phyloP scores from a whole-genome alignment of 345 rosid species.

The Syzygium aqueum region DNA sequence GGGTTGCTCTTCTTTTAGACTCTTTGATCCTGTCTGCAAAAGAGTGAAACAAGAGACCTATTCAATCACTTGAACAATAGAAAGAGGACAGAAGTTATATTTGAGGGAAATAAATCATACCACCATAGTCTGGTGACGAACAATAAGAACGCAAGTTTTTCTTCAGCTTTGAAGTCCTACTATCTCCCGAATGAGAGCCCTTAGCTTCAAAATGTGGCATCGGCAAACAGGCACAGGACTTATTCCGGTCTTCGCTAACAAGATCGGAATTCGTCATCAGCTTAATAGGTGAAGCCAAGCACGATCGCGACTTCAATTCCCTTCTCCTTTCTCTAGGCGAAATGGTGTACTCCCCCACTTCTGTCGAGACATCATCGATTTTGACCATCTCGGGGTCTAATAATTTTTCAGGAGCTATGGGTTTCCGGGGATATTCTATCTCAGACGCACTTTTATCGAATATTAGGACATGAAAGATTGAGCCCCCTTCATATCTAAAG shows the following conservation, averaged over 20 bases:
- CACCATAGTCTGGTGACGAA: neutral
- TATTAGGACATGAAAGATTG: neutral
- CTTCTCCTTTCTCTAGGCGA: neutral
- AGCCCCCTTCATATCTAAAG: neutral
- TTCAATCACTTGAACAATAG: neutral
- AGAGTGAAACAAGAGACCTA: neutral
- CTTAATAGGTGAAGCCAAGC: neutral
- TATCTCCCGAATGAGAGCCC: neutral
- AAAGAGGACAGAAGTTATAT: neutral
- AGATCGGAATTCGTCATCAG: neutral
- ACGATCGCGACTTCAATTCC: neutral
- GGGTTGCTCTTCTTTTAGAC: neutral
- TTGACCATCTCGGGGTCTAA: neutral
- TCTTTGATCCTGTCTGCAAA: neutral
- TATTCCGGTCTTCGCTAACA: too few species aligned
- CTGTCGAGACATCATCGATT: neutral
- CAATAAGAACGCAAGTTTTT: neutral
- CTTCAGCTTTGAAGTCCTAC: neutral
- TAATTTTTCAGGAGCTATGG: neutral
- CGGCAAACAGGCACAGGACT: neutral
- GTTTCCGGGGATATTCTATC: neutral
- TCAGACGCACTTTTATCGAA: neutral
- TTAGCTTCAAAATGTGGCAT: too few species aligned
- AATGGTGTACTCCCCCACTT: neutral
- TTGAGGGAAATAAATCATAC: neutral